A percentile compares a stretch with the other conserved stretches of the same genome.
These are phyloP conservation scores for Termitomyces sp. DNA, from an alignment of 768 basidiomycete species.

Conservation along the genomic window DNA sequence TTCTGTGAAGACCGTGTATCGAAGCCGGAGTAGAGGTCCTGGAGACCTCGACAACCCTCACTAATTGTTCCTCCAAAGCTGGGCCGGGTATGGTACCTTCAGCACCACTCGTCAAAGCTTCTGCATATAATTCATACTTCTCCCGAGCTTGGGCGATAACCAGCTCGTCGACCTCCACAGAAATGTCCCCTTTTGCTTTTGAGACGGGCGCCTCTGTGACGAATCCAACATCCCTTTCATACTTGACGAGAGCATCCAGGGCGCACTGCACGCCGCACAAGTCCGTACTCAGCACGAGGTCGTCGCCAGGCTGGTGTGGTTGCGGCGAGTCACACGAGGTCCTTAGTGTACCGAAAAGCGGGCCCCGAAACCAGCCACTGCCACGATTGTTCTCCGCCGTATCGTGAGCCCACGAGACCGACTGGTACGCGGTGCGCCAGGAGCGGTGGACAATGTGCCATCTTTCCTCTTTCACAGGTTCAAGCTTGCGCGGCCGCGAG, in stretches of 20 bases:
- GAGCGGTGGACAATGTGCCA: constrained; percentile 34
- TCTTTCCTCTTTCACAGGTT: constrained; percentile 25
- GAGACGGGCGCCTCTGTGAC: constrained; percentile 14
- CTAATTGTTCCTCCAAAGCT: constrained; percentile 13
- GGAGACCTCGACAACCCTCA: constrained; percentile 6
- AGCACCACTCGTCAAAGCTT: constrained; percentile 30
- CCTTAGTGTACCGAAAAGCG: constrained; percentile 21
- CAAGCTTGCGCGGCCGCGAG: constrained; percentile 15
- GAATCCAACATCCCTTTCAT: constrained; percentile 42
- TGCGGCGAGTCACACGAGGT: constrained; percentile 9
- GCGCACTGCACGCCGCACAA: constrained; percentile 35
- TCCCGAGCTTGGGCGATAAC: constrained; percentile 28
- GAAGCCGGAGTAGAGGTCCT: constrained; percentile 16
- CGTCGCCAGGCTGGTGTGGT: constrained; percentile 7
- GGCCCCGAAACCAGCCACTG: constrained; percentile 27
- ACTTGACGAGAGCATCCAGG: constrained; percentile 28
- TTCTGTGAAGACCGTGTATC: constrained; percentile 22
- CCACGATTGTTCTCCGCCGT: constrained; percentile 18
- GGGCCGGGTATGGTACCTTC: not conserved
- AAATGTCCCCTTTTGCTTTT: constrained; percentile 12
- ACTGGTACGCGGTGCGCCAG: constrained; percentile 34
- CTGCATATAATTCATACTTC: constrained; percentile 37
- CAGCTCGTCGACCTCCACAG: constrained; percentile 26
- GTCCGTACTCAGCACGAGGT: constrained; percentile 30
- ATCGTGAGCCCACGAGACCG: constrained; percentile 37